Evolutionary conservation across 1,284 basidiomycete genomes (phyloP).

Genomic region (Melampsora occidentalis): DNA sequence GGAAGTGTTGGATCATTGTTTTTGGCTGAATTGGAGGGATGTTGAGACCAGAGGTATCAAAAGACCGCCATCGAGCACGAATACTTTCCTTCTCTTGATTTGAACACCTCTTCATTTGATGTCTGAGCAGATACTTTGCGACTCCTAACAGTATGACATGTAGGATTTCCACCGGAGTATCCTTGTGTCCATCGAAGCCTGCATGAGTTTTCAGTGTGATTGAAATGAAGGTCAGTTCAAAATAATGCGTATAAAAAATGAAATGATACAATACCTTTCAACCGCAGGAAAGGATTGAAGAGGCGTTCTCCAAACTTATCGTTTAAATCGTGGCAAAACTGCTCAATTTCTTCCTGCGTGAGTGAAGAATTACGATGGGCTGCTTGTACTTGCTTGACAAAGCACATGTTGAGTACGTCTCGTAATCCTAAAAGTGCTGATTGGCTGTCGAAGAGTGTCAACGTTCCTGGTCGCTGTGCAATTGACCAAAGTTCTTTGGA

Average conservation of each 20-base stretch:
- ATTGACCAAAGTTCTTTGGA: neutral
- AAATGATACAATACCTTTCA: too few species aligned
- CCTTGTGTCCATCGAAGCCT: constrained; percentile 53
- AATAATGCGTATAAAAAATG: too few species aligned
- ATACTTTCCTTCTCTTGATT: constrained; percentile 46
- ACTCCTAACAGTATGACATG: constrained; percentile 55
- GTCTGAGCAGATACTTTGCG: constrained; percentile 56
- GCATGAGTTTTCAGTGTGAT: too few species aligned
- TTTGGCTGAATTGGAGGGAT: constrained; percentile 47
- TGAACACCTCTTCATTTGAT: constrained; percentile 50
- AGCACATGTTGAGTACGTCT: neutral
- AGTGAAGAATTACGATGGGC: neutral
- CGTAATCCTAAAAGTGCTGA: neutral
- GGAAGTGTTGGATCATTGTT: too few species aligned
- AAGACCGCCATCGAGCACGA: constrained; percentile 47
- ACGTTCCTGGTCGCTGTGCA: too few species aligned
- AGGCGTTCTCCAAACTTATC: too few species aligned
- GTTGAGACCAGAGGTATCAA: constrained; percentile 50
- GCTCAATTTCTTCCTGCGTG: neutral
- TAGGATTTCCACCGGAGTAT: constrained; percentile 55
- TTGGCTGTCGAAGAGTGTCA: neutral
- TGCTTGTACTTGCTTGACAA: neutral
- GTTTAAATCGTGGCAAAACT: neutral
- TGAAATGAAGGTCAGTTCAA: too few species aligned
- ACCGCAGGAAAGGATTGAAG: constrained; percentile 4